Conservation (phyloP, 1,284 basidiomycete genomes). For the Trametes polyzona region DNA sequence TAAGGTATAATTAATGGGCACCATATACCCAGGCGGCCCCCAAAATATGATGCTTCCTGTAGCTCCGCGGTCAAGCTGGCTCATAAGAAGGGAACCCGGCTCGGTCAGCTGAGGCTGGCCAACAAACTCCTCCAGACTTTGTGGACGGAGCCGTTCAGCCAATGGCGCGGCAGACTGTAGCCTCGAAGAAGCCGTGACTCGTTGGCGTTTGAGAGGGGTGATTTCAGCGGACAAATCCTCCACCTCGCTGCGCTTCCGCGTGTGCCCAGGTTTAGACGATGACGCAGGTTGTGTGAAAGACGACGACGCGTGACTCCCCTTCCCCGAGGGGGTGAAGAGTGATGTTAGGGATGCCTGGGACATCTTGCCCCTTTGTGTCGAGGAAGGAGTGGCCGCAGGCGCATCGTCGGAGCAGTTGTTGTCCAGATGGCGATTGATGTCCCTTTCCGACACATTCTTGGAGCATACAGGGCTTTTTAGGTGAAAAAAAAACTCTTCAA, state of each 20-base stretch:
- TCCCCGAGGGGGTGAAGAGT: conserved; percentile 34
- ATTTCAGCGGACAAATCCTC: conserved; percentile 22
- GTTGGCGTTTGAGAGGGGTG: conserved; percentile 33
- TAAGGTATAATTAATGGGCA: too few relatives aligned
- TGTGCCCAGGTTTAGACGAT: conserved; percentile 16
- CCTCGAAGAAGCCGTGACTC: conserved; percentile 32
- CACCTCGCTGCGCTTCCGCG: conserved; percentile 36
- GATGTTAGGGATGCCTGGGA: conserved; percentile 34
- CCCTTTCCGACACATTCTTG: conserved; percentile 40
- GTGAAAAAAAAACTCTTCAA: not conserved
- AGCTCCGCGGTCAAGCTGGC: conserved; percentile 49
- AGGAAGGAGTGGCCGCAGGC: conserved; percentile 7
- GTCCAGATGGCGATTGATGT: conserved; percentile 56
- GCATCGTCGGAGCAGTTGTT: conserved; percentile 42
- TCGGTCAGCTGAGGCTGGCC: conserved; percentile 69
- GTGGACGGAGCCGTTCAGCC: conserved; percentile 69
- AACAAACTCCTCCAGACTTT: conserved; percentile 62
- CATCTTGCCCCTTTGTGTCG: conserved; percentile 20
- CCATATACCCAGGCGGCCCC: conserved; percentile 74
- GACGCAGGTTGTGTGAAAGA: conserved; percentile 15
- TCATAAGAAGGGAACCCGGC: conserved; percentile 55
- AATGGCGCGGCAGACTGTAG: conserved; percentile 53
- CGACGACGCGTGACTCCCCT: conserved; percentile 1
- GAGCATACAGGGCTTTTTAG: conserved; percentile 49
- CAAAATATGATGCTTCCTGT: conserved; percentile 72